A percentile compares a stretch with the other conserved stretches of the same genome.
Evolutionary conservation across 2,329 filamentous ascomycete species (phyloP).

Genomic region (Pestalotiopsis fici): DNA sequence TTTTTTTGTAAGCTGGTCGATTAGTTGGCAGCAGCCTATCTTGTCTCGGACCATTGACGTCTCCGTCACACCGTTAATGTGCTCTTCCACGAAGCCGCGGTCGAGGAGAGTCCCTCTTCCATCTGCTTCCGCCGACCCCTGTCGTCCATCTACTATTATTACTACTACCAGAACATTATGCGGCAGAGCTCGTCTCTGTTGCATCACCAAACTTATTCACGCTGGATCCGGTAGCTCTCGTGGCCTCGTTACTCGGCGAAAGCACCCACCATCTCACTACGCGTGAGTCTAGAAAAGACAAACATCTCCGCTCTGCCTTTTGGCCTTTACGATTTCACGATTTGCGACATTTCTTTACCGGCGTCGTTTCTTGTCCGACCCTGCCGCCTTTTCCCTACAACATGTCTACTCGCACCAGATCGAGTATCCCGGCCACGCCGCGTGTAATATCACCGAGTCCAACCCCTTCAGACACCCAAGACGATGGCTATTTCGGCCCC

Average conservation of each 20-base stretch:
- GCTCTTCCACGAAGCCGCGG: not conserved
- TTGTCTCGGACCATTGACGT: not conserved
- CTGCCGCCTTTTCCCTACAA: constrained; percentile 60
- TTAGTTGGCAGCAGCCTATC: not conserved
- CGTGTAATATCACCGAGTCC: constrained; percentile 90
- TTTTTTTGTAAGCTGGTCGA: not conserved
- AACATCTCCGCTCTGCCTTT: constrained; percentile 45
- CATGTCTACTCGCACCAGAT: constrained; percentile 54
- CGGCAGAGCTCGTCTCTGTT: constrained; percentile 60
- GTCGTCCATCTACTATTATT: constrained; percentile 6
- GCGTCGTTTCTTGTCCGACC: constrained; percentile 55
- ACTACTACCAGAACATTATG: constrained; percentile 41
- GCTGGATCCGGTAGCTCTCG: constrained; percentile 56
- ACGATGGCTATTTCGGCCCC: constrained; percentile 67
- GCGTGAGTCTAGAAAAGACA: constrained; percentile 51
- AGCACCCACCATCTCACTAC: constrained; percentile 27
- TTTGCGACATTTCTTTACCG: constrained; percentile 53
- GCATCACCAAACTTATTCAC: constrained; percentile 49
- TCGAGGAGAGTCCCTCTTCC: not conserved
- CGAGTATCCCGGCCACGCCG: constrained; percentile 72
- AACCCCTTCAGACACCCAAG: constrained; percentile 61
- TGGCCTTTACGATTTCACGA: constrained; percentile 51
- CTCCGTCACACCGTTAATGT: constrained; percentile 2
- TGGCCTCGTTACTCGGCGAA: constrained; percentile 33
- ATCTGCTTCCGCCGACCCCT: constrained; percentile 3